A percentile compares a stretch with the other conserved stretches of the same genome.
Evolutionary conservation across 352 stramenopile genomes (phyloP).

Genomic region (Phytophthora kernoviae): DNA sequence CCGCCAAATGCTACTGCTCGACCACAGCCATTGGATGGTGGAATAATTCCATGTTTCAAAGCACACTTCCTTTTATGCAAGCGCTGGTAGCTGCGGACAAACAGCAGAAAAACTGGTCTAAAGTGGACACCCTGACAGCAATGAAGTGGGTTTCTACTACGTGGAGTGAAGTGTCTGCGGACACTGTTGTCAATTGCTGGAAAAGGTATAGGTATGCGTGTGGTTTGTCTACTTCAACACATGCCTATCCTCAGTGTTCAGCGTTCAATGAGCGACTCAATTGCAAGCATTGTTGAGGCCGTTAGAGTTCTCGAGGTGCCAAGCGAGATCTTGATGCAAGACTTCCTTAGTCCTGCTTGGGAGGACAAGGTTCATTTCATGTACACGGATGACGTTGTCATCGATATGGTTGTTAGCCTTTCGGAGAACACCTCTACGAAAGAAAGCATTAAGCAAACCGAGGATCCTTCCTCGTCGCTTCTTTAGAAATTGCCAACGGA

Average conservation of each 20-base stretch:
- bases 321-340: not conserved
- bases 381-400: not conserved
- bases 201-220: not conserved
- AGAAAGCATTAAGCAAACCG: not conserved
- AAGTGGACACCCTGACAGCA: slow-evolving; percentile 1
- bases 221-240: not conserved
- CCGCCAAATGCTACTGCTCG: not conserved
- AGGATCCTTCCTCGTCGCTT: too few relatives aligned
- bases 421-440: too few relatives aligned
- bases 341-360: not conserved
- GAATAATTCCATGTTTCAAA: slow-evolving; percentile 4
- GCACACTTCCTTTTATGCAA: not conserved
- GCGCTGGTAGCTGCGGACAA: not conserved
- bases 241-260: not conserved
- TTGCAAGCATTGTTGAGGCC: not conserved
- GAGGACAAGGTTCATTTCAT: not conserved
- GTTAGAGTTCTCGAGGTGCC: not conserved
- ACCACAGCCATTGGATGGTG: not conserved
- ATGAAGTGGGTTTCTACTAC: not conserved
- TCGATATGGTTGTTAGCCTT: not conserved
- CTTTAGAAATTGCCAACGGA: not conserved
- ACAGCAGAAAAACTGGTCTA: not conserved
- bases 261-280: not conserved
- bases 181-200: not conserved
- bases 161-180: not conserved